Evolutionary conservation across 1,284 basidiomycete species (phyloP).

Genomic region (Mycosarcoma mackinlayi): DNA sequence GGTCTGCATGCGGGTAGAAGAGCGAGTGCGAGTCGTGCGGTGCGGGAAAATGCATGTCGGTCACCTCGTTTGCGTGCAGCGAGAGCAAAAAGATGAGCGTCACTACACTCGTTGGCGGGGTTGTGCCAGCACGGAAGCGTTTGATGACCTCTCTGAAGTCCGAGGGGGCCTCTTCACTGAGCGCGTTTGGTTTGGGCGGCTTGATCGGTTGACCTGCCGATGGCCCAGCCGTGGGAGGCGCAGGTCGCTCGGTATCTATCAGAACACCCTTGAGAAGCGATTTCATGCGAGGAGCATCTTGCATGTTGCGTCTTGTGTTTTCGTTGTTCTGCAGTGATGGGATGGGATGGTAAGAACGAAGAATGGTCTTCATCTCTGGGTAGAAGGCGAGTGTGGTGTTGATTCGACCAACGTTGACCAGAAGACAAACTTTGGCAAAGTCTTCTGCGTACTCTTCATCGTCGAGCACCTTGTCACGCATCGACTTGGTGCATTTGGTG

Average conservation of each 20-base stretch:
- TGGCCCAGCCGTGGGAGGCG: conserved; percentile 53
- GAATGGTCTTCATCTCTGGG: conserved; percentile 81
- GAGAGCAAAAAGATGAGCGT: conserved; percentile 64
- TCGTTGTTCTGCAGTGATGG: conserved; percentile 78
- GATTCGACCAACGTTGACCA: conserved; percentile 91
- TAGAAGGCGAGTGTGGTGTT: conserved; percentile 89
- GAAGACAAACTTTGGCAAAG: conserved; percentile 80
- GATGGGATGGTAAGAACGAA: conserved; percentile 84
- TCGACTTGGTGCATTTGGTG: conserved; percentile 83
- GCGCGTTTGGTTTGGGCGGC: conserved; percentile 40
- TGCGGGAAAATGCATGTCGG: conserved; percentile 56
- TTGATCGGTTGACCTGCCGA: conserved; percentile 46
- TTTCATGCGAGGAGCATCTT: conserved; percentile 84
- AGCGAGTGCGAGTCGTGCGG: conserved; percentile 61
- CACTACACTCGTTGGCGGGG: conserved; percentile 61
- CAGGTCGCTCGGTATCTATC: conserved; percentile 75
- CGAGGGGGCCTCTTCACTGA: conserved; percentile 60
- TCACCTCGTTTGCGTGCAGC: conserved; percentile 55
- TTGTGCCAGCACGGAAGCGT: conserved; percentile 40
- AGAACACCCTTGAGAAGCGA: conserved; percentile 80
- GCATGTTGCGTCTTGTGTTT: conserved; percentile 77
- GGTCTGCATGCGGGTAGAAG: conserved; percentile 63
- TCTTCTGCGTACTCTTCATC: conserved; percentile 82
- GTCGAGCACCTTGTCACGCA: conserved; percentile 84
- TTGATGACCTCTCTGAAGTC: conserved; percentile 61